phyloP scores from a whole-genome alignment of 495 filamentous ascomycete species.

The Penicillium maclennaniae region DNA sequence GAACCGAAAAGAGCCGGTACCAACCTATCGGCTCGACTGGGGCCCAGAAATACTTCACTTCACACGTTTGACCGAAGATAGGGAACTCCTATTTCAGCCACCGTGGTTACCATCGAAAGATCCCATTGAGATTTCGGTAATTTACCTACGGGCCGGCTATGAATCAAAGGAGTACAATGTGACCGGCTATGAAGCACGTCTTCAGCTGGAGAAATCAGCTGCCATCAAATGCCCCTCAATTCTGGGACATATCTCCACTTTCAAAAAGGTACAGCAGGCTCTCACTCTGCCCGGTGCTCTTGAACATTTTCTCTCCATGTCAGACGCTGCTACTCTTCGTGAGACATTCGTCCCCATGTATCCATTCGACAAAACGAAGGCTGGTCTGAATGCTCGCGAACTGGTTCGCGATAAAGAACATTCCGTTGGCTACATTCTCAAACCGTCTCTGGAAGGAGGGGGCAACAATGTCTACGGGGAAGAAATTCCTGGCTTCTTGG shows the following conservation, averaged over 20 bases:
- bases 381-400: conserved; percentile 58
- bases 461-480: conserved; percentile 80
- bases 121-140: conserved; percentile 65
- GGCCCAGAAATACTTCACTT: conserved; percentile 52
- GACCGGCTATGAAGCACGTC: conserved; percentile 59
- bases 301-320: conserved; percentile 53
- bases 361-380: conserved; percentile 62
- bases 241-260: conserved; percentile 75
- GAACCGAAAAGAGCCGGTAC: conserved; percentile 50
- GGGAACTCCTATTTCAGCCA: conserved; percentile 68
- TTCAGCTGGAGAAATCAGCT: conserved; percentile 66
- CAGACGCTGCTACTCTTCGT: conserved; percentile 32
- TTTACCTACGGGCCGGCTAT: conserved; percentile 85
- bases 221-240: conserved; percentile 87
- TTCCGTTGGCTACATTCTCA: conserved; percentile 68
- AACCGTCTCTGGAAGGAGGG: conserved; percentile 84
- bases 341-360: conserved; percentile 75
- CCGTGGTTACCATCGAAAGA: conserved; percentile 48
- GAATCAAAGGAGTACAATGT: conserved; percentile 65
- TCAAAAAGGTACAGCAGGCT: conserved; percentile 86
- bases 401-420: conserved; percentile 57
- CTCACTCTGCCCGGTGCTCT: conserved; percentile 62
- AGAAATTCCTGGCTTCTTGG: conserved; percentile 67
- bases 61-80: conserved; percentile 54
- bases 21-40: conserved; percentile 57